These are phyloP conservation scores for Vararia minispora DNA, from an alignment of 768 basidiomycete genomes.

Conservation along the genomic window DNA sequence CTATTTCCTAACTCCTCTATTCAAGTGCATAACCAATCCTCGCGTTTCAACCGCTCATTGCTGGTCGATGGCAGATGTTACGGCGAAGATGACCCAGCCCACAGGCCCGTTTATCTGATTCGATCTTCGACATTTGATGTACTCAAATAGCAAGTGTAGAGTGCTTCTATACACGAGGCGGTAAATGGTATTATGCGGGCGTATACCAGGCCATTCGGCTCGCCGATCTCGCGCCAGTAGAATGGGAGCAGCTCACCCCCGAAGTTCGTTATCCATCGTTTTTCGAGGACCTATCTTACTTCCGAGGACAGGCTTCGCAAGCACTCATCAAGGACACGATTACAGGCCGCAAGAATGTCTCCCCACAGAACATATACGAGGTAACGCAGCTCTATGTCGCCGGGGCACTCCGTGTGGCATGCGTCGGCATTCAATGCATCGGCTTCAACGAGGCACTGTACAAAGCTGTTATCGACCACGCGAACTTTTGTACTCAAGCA, in stretches of 20 bases:
- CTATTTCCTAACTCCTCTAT: conserved; percentile 60
- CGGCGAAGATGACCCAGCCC: conserved; percentile 44
- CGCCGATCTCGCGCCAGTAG: conserved; percentile 51
- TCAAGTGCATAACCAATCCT: conserved; percentile 73
- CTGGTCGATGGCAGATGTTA: conserved; percentile 57
- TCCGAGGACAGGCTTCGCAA: conserved; percentile 40
- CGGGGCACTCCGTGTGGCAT: conserved; percentile 64
- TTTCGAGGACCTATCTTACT: background rate
- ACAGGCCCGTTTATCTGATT: conserved; percentile 33
- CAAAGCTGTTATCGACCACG: conserved; percentile 53
- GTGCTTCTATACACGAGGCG: conserved; percentile 74
- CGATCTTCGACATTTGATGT: background rate
- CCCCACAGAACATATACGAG: conserved; percentile 72
- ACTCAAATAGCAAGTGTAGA: conserved; percentile 30
- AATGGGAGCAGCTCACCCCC: conserved; percentile 54
- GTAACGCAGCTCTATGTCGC: conserved; percentile 58
- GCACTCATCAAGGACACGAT: conserved; percentile 65
- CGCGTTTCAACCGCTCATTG: conserved; percentile 67
- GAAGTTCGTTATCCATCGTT: conserved; percentile 35
- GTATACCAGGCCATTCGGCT: conserved; percentile 57
- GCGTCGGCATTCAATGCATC: conserved; percentile 64
- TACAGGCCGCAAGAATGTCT: conserved; percentile 57
- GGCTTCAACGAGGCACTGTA: conserved; percentile 66
- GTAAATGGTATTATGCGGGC: conserved; percentile 80
- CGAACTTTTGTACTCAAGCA: conserved; percentile 29